Conservation (phyloP, 179 eudicot species). For the Beta macrorhiza region DNA sequence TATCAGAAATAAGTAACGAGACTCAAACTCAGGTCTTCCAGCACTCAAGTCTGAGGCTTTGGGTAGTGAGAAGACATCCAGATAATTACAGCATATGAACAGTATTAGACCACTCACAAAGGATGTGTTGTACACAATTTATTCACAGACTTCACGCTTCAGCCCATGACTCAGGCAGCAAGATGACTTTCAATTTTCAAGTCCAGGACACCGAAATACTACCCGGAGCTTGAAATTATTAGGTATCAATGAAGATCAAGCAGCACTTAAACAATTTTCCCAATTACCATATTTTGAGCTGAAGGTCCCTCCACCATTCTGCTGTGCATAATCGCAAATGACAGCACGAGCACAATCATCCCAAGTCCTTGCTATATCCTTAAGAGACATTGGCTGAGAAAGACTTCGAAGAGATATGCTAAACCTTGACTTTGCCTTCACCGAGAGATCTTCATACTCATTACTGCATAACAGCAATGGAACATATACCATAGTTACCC, state of each 20-base stretch:
- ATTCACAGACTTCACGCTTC: conserved; percentile 5
- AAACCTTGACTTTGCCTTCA: conserved; percentile 78
- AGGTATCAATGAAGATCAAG: conserved; percentile 32
- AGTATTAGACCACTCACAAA: neutral
- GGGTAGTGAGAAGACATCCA: neutral
- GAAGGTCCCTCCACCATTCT: conserved; percentile 90
- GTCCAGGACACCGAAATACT: neutral
- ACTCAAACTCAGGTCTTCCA: neutral
- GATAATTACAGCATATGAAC: conserved; percentile 1
- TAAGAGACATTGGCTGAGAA: conserved; percentile 83
- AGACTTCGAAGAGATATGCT: conserved; percentile 77
- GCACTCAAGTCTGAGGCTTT: neutral
- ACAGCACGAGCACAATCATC: conserved; percentile 80
- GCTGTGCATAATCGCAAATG: conserved; percentile 74
- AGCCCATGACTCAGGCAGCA: neutral
- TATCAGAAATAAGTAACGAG: neutral
- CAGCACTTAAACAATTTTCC: conserved; percentile 68
- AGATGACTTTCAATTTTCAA: neutral
- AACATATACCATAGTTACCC: neutral
- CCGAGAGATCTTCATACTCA: conserved; percentile 80
- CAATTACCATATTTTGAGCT: conserved; percentile 91
- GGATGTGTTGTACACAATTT: neutral
- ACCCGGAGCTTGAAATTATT: neutral
- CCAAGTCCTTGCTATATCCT: conserved; percentile 91
- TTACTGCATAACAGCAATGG: conserved; percentile 39